Evolutionary conservation across 164 flowering plant genomes (phyloP).

Genomic region (Hamamelis virginiana): DNA sequence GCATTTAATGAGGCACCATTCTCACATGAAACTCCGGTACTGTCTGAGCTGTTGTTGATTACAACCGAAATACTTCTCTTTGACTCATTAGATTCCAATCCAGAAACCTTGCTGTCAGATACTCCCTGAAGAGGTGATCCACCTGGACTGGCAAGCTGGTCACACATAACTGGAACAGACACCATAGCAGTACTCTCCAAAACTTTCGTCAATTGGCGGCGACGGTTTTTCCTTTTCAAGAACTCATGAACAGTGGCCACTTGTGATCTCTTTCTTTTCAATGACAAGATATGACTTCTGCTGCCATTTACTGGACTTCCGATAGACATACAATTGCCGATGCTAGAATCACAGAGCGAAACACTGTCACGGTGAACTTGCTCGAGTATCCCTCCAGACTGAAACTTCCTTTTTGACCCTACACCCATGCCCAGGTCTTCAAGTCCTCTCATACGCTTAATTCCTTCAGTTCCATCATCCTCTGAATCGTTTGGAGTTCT

Average conservation of each 20-base stretch:
- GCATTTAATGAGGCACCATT: slow-evolving; percentile 38
- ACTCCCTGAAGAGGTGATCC: slow-evolving; percentile 34
- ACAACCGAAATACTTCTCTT: slow-evolving; percentile 29
- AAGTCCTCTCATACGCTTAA: slow-evolving; percentile 85
- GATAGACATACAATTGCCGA: slow-evolving; percentile 25
- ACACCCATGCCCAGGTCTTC: slow-evolving; percentile 65
- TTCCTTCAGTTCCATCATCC: slow-evolving; percentile 82
- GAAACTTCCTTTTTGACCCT: slow-evolving; percentile 28
- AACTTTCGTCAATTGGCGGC: slow-evolving; percentile 74
- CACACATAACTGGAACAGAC: slow-evolving; percentile 58
- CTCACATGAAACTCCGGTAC: slow-evolving; percentile 43
- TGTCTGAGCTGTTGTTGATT: slow-evolving; percentile 39
- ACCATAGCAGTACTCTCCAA: slow-evolving; percentile 71
- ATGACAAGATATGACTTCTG: slow-evolving; percentile 29
- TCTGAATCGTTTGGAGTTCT: slow-evolving; percentile 85
- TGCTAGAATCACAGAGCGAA: slow-evolving; percentile 27
- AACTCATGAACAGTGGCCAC: slow-evolving; percentile 49
- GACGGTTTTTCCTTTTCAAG: slow-evolving; percentile 62
- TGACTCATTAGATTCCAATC: slow-evolving; percentile 44
- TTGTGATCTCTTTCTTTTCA: slow-evolving; percentile 57
- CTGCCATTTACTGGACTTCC: slow-evolving; percentile 38
- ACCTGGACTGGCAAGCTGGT: slow-evolving; percentile 39
- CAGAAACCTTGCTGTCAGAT: slow-evolving; percentile 44
- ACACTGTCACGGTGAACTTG: slow-evolving; percentile 31
- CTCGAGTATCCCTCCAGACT: slow-evolving; percentile 31